Evolutionary conservation across 2,329 filamentous ascomycete genomes (phyloP), one percentile per base, ranked within the genome.

Genomic region (Bipolaris zeicola): DNA sequence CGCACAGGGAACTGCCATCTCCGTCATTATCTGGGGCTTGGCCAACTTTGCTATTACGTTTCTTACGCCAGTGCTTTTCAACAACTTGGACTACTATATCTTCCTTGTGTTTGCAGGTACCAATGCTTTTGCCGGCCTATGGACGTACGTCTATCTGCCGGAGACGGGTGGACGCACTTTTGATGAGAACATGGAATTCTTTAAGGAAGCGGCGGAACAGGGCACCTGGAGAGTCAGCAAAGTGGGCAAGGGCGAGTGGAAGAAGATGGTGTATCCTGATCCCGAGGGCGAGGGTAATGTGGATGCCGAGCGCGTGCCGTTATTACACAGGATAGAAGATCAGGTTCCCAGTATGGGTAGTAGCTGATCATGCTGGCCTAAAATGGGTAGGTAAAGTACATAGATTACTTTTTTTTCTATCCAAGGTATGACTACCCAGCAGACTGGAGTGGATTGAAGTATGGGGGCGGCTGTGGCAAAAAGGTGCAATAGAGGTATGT

Each of bases 101-200:
- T 86, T 86, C 70, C 68, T 85, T 3, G 77, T 86, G 6, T 86
- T 87, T 57, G 80, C 80, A 0, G 79, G 62, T 2, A 85, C 82
- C 0, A 87, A 87, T 60, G 72, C 78, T 0, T 70, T 85, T 41
- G 84, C 84, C 0, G 84, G 83, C 1, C 63, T 79, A 24, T 84
- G 81, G 81, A 86, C 84, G 0, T 86, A 78, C 63, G 57, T 81
- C 1, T 81, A 79, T 53, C 68, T 75, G 6, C 85, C 84, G 0
- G 85, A 87, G 68, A 84, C 79, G 13, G 85, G 85, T 0, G 83
- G 84, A 0, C 68, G 85, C 24, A 82, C 79, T 46, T 87, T 87
- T 58, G 84, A 86, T 58, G 84, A 86, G 63, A 87, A 87, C 59
- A 82, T 85, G 67, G 75, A 80, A 50, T 87, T 86, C 71, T 87